Base-by-base conservation (phyloP, 495 filamentous ascomycete genomes). In the Letharia columbiana region DNA sequence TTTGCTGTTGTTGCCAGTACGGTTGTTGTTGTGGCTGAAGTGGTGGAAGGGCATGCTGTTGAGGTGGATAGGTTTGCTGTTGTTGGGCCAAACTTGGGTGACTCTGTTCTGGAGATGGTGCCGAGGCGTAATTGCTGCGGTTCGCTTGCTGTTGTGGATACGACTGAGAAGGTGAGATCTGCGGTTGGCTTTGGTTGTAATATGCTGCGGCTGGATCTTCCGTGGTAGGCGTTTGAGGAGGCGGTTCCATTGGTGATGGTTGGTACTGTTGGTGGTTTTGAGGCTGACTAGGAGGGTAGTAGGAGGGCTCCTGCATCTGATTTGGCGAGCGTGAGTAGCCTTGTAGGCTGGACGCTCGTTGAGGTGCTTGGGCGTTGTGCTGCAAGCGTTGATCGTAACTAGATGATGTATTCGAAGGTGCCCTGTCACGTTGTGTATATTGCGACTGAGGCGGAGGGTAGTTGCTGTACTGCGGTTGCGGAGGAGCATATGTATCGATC, bases 31-130 rank as follows among this genome's bases (percentile, higher is more conserved):
- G 69, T 50, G 67, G 70, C 35, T 66, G 63, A 7, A 68, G 65
- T 47, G 70, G 71, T 45, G 77, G 75, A 31, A 73, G 66, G 39
- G 80, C 81, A 33, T 74, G 69, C 40, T 71, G 68, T 54, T 68
- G 68, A n/a, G 56, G 33, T n/a, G 70, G 40, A 33, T 62, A 59
- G 13, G 20, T n/a, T 31, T 70, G 49, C 45, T 73, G 70, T 61
- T 69, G 73, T 49, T 78, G 78, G 12, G 71, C 62, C 58, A 76
- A 59, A n/a, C 40, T 66, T 64, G 63, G 65, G 44, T 58, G 65
- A 23, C 50, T 60, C 15, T 68, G 60, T 68, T 61, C 65, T 35
- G 67, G 67, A 63, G 63, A 68, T 28, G 64, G 64, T 44, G 64
- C 64, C 23, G 64, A 61, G 2, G 57, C 59, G n/a, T 61, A 66